Evolutionary conservation across 148 eudicot species (phyloP).

Genomic region (Arbutus unedo): DNA sequence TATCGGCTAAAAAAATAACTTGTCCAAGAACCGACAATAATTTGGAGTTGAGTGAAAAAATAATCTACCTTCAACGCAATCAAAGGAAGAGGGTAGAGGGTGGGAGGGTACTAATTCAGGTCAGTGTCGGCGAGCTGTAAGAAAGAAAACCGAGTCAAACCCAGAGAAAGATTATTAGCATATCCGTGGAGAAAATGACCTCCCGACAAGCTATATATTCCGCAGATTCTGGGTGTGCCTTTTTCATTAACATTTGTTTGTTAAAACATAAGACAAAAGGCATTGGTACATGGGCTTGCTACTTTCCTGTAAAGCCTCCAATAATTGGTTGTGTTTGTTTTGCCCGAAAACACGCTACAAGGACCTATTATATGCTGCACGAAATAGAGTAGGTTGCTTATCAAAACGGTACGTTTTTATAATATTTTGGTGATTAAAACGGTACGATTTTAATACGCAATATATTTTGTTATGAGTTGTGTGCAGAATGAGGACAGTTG

Average conservation of each 20-base stretch:
- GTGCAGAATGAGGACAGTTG: too few relatives aligned
- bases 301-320: not conserved
- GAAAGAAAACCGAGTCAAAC: not conserved
- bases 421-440: too few relatives aligned
- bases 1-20: not conserved
- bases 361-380: too few relatives aligned
- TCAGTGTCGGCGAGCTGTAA: slow-evolving; percentile 2
- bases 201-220: not conserved
- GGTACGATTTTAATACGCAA: too few relatives aligned
- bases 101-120: not conserved
- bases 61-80: slow-evolving; percentile 2
- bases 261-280: not conserved
- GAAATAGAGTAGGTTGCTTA: too few relatives aligned
- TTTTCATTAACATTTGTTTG: not conserved
- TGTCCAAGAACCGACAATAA: not conserved
- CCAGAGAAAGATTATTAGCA: not conserved
- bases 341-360: too few relatives aligned
- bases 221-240: slow-evolving; percentile 8
- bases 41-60: not conserved
- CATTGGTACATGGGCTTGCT: not conserved
- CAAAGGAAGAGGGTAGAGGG: not conserved
- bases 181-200: slow-evolving; percentile 3
- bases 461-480: too few relatives aligned
- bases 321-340: not conserved
- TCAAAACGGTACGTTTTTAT: too few relatives aligned